Evolutionary conservation across 257 asterid genomes (phyloP).

Genomic region (Solanum lignicaule): DNA sequence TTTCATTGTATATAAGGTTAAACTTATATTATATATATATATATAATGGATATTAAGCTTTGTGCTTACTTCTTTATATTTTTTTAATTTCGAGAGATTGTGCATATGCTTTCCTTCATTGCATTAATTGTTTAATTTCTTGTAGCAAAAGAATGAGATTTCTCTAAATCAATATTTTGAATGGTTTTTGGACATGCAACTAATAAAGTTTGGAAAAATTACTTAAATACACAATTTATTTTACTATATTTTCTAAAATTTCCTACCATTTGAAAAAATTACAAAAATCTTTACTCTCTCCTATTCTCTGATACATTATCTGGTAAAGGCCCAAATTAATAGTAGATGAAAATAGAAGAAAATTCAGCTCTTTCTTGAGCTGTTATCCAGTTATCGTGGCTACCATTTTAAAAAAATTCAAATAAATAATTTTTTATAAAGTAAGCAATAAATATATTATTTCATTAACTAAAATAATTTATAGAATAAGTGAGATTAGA

Average conservation of each 20-base stretch:
- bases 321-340: not conserved
- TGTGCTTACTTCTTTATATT: not conserved
- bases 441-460: too few relatives aligned
- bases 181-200: not conserved
- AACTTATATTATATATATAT: not conserved
- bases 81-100: not conserved
- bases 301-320: too few relatives aligned
- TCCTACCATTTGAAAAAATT: too few relatives aligned
- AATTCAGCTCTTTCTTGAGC: not conserved
- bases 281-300: too few relatives aligned
- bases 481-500: not conserved
- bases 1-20: not conserved
- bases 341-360: not conserved
- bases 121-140: not conserved
- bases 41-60: not conserved
- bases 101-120: not conserved
- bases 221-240: too few relatives aligned
- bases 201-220: not conserved
- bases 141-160: not conserved
- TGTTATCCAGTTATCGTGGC: not conserved
- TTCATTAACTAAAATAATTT: not conserved
- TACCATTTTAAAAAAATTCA: too few relatives aligned
- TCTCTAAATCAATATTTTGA: not conserved
- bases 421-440: too few relatives aligned
- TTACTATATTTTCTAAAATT: too few relatives aligned